Evolutionary conservation across 176 grass and related monocot genomes (phyloP), one percentile per base, ranked within the genome.

Genomic region (Ensete glaucum): DNA sequence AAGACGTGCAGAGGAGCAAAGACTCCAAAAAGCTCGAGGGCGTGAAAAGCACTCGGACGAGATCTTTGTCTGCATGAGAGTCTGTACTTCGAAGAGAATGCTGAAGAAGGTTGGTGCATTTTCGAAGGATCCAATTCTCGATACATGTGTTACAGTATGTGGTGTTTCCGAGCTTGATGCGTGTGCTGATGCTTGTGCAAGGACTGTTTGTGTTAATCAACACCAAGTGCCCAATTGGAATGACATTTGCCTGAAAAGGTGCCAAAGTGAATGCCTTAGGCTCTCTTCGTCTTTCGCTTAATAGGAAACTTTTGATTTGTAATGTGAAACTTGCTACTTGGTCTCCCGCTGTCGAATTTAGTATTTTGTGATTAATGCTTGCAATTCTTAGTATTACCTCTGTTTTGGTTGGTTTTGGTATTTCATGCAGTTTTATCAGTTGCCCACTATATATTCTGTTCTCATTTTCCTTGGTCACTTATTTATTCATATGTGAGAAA

Each of bases 41-140:
- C 25, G 21, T 4, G 64, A 29, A 11, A 43, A 67, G 64, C 27
- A 22, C 24, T 67, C 24, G 0, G 64, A 22, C 14, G 25, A 67
- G 34, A 13, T 43, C 24, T 67, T 67, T 67, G 64, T 9, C 12
- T 67, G 64, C 2, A 26, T 16, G 24, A 67, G 64, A 34, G 64
- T 67, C 26, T 67, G 64, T 16, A 67, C 64, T 29, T 67, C 64
- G 1, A 67, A 67, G 64, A 67, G 64, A 43, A 67, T 67, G 64
- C n/a, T 67, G 64, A 67, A 67, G 64, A 67, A 67, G 64, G 21
- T 67, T 11, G 64, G 64, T 34, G 64, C 64, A 67, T 67, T 34
- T 22, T 67, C 64, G 9, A 22, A 67, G 64, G 21, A 67, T 34
- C 64, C 64, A 1, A 9, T 22, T 12, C 11, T 67, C 13, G 64